Conservation (phyloP, 2,329 filamentous ascomycete species). For the Fusarium secorum region DNA sequence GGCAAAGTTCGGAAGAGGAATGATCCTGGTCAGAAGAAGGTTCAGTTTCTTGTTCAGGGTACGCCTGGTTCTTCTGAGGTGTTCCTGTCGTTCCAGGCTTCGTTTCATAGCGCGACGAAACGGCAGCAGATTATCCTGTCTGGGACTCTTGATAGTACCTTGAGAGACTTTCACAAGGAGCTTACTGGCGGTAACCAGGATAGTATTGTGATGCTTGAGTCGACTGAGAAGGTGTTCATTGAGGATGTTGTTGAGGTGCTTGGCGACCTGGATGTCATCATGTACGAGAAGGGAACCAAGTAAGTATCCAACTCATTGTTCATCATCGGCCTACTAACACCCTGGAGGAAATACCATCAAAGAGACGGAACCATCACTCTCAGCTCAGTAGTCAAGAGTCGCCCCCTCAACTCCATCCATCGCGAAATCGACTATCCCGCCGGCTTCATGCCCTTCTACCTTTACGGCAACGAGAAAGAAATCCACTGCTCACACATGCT, state of each 20-base stretch:
- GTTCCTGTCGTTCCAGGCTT: conserved; percentile 51
- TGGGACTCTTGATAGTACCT: not conserved
- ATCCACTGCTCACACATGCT: conserved; percentile 55
- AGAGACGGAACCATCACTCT: conserved; percentile 38
- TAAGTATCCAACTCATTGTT: not conserved
- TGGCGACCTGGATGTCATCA: not conserved
- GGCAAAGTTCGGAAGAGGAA: conserved; percentile 48
- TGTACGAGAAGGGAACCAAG: conserved; percentile 20
- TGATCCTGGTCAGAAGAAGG: conserved; percentile 43
- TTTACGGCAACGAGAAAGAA: conserved; percentile 51
- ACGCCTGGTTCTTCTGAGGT: conserved; percentile 46
- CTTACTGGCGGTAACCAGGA: not conserved
- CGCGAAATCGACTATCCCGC: conserved; percentile 48
- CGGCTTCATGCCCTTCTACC: conserved; percentile 53
- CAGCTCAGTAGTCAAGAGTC: conserved; percentile 42
- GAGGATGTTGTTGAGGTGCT: not conserved
- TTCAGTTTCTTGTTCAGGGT: conserved; percentile 52
- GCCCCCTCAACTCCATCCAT: conserved; percentile 48
- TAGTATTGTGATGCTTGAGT: conserved; percentile 27
- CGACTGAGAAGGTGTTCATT: not conserved
- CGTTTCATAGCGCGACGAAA: conserved; percentile 45
- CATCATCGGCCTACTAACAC: not conserved
- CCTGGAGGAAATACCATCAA: conserved; percentile 22
- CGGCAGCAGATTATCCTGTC: conserved; percentile 49
- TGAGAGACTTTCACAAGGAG: not conserved